These are phyloP conservation scores for Magnolia officinalis DNA, from an alignment of 164 flowering plant genomes.

Conservation along the genomic window DNA sequence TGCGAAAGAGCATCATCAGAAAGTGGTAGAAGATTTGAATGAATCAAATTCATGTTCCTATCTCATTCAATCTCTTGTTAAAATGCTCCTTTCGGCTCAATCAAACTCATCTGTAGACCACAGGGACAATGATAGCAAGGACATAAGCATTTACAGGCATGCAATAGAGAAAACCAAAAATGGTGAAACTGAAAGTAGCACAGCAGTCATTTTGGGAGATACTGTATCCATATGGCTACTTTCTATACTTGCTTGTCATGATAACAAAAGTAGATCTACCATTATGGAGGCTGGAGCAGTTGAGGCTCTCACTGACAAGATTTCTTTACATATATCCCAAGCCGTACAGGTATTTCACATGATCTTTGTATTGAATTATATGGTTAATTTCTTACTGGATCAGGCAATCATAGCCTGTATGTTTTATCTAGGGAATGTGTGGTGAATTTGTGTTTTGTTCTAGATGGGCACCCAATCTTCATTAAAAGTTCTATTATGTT, in stretches of 20 bases:
- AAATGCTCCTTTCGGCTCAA: slow-evolving; percentile 43
- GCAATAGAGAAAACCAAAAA: slow-evolving; percentile 34
- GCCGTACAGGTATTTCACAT: slow-evolving; percentile 55
- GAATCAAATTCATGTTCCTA: slow-evolving; percentile 41
- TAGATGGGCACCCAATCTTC: neutral
- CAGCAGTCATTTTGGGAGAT: slow-evolving; percentile 54
- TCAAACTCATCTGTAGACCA: slow-evolving; percentile 22
- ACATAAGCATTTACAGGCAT: slow-evolving; percentile 59
- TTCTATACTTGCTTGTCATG: slow-evolving; percentile 71
- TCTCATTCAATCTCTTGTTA: slow-evolving; percentile 84
- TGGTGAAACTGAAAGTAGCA: slow-evolving; percentile 33
- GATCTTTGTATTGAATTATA: neutral
- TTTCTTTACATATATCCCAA: slow-evolving; percentile 44
- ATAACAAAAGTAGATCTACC: slow-evolving; percentile 56
- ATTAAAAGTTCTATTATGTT: neutral
- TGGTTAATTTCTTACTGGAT: neutral
- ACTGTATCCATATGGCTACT: slow-evolving; percentile 78
- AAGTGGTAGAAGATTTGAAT: slow-evolving; percentile 63
- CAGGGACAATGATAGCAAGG: slow-evolving; percentile 24
- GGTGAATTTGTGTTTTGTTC: neutral
- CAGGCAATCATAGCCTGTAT: neutral
- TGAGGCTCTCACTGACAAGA: slow-evolving; percentile 82
- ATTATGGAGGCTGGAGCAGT: slow-evolving; percentile 93
- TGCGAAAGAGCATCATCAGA: slow-evolving; percentile 69
- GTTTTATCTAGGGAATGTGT: neutral